These are phyloP conservation scores for Fomitiporia mediterranea DNA, from an alignment of 1,284 basidiomycete genomes.

Conservation along the genomic window DNA sequence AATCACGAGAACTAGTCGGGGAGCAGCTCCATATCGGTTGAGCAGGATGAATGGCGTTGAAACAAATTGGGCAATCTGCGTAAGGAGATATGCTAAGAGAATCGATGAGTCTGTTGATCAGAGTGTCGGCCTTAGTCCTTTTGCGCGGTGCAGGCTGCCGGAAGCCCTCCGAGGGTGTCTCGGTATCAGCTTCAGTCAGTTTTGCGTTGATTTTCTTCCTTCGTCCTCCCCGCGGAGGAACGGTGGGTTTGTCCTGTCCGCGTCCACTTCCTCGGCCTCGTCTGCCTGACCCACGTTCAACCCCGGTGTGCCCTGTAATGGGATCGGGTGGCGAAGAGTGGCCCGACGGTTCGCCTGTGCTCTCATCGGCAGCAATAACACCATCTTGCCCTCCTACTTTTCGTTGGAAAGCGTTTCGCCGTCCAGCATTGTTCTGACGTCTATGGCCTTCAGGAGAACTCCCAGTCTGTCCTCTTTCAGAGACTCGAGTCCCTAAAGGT, in stretches of 20 bases:
- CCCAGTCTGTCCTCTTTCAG: too few species aligned
- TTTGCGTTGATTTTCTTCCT: slow-evolving; percentile 15
- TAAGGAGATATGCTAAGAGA: slow-evolving; percentile 63
- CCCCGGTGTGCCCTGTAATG: not conserved
- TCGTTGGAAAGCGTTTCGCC: not conserved
- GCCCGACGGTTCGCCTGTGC: not conserved
- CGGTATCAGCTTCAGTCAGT: slow-evolving; percentile 4
- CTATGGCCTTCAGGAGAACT: not conserved
- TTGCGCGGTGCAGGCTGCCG: not conserved
- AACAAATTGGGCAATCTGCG: slow-evolving; percentile 79
- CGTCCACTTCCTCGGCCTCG: not conserved
- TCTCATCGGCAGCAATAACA: not conserved
- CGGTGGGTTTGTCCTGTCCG: not conserved
- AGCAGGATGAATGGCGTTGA: slow-evolving; percentile 63
- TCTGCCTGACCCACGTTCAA: not conserved
- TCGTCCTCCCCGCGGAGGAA: not conserved
- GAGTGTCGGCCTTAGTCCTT: slow-evolving; percentile 30
- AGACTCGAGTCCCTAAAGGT: too few species aligned
- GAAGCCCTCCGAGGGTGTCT: not conserved
- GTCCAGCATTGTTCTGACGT: not conserved
- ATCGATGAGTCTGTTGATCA: slow-evolving; percentile 64
- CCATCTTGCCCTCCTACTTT: not conserved
- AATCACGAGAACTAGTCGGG: slow-evolving; percentile 30
- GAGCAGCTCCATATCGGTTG: slow-evolving; percentile 79
- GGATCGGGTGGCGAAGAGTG: not conserved